Evolutionary conservation across 2,329 filamentous ascomycete species (phyloP).

Genomic region (Fusarium sp.): DNA sequence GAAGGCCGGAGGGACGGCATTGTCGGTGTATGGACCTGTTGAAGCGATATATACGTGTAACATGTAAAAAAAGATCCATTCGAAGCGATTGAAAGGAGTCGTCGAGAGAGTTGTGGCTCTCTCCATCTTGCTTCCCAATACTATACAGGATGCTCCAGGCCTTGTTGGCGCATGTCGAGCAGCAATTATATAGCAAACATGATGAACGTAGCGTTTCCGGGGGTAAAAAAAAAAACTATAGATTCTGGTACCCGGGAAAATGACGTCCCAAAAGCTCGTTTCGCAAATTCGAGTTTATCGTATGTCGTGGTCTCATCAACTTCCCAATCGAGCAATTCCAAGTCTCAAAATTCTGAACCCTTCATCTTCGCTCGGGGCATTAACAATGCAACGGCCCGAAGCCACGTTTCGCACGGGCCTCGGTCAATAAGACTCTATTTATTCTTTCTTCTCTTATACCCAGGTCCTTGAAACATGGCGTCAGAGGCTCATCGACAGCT

Average conservation of each 20-base stretch:
- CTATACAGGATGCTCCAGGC: not conserved
- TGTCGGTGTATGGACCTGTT: conserved; percentile 90
- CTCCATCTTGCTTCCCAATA: not conserved
- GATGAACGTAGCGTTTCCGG: not conserved
- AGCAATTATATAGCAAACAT: not conserved
- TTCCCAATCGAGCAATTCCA: conserved; percentile 1
- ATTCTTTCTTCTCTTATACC: not conserved
- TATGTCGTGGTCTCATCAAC: conserved; percentile 1
- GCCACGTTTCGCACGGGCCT: not conserved
- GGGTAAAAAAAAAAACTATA: not conserved
- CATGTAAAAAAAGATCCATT: conserved; percentile 43
- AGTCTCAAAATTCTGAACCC: not conserved
- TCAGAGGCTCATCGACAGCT: conserved; percentile 27
- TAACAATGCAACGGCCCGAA: not conserved
- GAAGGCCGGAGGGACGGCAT: conserved; percentile 90
- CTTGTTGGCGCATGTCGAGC: not conserved
- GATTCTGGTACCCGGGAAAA: not conserved
- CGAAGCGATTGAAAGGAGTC: conserved; percentile 22
- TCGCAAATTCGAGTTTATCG: not conserved
- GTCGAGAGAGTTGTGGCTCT: not conserved
- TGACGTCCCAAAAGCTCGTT: not conserved
- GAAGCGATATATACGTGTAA: conserved; percentile 39
- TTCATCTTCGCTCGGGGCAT: not conserved
- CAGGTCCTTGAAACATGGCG: conserved; percentile 29
- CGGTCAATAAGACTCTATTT: not conserved